phyloP scores from a whole-genome alignment of 2,329 filamentous ascomycete species.

The Aspergillus melleus region DNA sequence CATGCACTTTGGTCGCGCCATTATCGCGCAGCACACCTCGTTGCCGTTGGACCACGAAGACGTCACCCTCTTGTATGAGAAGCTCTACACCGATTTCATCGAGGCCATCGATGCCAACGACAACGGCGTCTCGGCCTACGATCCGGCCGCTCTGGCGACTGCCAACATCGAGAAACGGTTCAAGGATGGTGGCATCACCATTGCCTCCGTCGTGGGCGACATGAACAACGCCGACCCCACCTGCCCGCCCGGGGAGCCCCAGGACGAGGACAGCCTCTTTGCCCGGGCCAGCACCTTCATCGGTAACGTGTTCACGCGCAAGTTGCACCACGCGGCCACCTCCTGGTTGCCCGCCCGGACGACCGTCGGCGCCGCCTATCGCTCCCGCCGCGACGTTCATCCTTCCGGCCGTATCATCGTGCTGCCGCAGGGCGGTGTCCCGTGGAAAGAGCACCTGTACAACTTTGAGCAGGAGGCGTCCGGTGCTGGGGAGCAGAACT shows the following conservation, averaged over 20 bases:
- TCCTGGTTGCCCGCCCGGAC: constrained; percentile 87
- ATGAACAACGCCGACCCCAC: constrained; percentile 67
- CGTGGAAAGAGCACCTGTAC: constrained; percentile 97
- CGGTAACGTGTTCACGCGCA: constrained; percentile 82
- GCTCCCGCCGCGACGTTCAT: constrained; percentile 66
- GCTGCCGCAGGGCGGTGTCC: constrained; percentile 72
- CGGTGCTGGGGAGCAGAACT: constrained; percentile 34
- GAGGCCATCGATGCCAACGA: constrained; percentile 97
- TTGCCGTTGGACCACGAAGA: constrained; percentile 63
- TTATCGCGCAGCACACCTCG: constrained; percentile 69
- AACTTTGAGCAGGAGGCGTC: constrained; percentile 67
- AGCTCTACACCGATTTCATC: constrained; percentile 90
- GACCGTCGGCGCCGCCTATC: constrained; percentile 75
- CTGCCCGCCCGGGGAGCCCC: constrained; percentile 55
- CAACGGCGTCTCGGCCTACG: constrained; percentile 86
- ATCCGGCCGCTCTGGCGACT: constrained; percentile 65
- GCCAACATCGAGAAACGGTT: constrained; percentile 81
- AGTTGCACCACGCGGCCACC: constrained; percentile 71
- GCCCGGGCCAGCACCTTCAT: constrained; percentile 75
- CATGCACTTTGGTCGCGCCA: constrained; percentile 86
- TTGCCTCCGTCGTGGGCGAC: constrained; percentile 79
- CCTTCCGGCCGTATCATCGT: constrained; percentile 77
- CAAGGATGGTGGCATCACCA: constrained; percentile 75
- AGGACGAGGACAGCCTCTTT: constrained; percentile 83
- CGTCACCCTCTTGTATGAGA: constrained; percentile 75